A percentile compares a stretch with the other conserved stretches of the same genome.
Evolutionary conservation across 495 filamentous ascomycete species (phyloP).

Genomic region (Hapsidospora chrysogenum): DNA sequence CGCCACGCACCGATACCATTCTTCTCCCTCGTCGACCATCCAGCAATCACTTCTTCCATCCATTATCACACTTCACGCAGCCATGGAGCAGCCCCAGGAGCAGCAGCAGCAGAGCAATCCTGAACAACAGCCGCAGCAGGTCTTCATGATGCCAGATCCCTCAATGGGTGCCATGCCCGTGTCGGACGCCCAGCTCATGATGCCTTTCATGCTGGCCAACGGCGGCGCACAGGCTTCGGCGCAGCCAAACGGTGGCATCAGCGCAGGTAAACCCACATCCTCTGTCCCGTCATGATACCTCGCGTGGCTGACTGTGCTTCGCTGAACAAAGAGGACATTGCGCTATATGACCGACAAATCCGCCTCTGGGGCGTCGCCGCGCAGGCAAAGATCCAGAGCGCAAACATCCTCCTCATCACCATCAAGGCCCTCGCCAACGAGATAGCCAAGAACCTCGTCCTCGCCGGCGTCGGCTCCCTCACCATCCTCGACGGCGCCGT

Average conservation of each 20-base stretch:
- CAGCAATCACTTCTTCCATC: too few relatives aligned
- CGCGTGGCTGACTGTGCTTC: too few relatives aligned
- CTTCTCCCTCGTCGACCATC: too few relatives aligned
- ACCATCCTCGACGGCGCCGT: constrained; percentile 72
- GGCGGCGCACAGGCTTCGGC: not conserved
- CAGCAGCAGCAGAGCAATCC: not conserved
- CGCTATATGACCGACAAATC: constrained; percentile 94
- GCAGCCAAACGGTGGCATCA: constrained; percentile 11
- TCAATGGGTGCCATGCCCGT: not conserved
- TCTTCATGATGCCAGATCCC: not conserved
- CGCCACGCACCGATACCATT: too few relatives aligned
- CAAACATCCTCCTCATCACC: constrained; percentile 78
- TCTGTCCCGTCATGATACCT: too few relatives aligned
- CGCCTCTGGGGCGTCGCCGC: constrained; percentile 96
- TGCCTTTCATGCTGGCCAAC: not conserved
- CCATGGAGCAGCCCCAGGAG: not conserved
- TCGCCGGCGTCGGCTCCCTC: constrained; percentile 83
- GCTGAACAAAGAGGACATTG: constrained; percentile 83
- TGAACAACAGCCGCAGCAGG: not conserved
- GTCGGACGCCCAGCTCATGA: not conserved
- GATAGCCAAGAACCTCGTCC: constrained; percentile 91
- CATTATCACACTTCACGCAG: too few relatives aligned
- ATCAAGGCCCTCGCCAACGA: constrained; percentile 87
- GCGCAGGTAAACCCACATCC: constrained; percentile 18
- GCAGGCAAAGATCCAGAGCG: constrained; percentile 73